Evolutionary conservation across 306 rosid species (phyloP).

Genomic region (Castanospermum australe): DNA sequence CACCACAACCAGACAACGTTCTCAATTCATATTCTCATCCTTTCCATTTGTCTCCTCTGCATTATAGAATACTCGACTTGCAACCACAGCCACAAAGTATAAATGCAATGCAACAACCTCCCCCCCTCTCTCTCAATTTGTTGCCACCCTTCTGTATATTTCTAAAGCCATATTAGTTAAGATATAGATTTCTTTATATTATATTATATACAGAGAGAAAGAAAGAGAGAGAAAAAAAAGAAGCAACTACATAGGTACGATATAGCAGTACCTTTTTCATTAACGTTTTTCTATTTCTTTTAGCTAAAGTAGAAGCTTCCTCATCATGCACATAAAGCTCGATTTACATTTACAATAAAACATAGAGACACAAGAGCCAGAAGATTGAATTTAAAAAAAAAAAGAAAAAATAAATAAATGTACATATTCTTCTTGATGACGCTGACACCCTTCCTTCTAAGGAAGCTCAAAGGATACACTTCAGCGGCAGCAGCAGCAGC

Average conservation of each 20-base stretch:
- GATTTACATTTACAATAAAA: constrained; percentile 43
- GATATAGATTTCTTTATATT: too few species aligned
- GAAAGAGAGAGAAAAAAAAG: background rate
- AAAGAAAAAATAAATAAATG: background rate
- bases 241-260: background rate
- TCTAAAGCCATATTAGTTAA: constrained; percentile 6
- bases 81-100: constrained; percentile 44
- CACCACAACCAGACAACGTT: constrained; percentile 24
- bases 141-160: background rate
- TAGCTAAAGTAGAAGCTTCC: constrained; percentile 31
- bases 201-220: too few species aligned
- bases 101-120: constrained; percentile 19
- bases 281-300: background rate
- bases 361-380: background rate
- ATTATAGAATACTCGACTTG: constrained; percentile 28
- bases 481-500: background rate
- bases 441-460: constrained; percentile 36
- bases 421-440: constrained; percentile 4
- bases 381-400: background rate
- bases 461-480: constrained; percentile 25
- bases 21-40: background rate
- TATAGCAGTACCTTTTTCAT: background rate
- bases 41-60: background rate
- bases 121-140: background rate
- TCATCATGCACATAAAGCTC: constrained; percentile 37